A percentile compares a stretch with the other conserved stretches of the same genome.
Conservation (phyloP, 106 monocot genomes). For the Phalaenopsis aphrodite region DNA sequence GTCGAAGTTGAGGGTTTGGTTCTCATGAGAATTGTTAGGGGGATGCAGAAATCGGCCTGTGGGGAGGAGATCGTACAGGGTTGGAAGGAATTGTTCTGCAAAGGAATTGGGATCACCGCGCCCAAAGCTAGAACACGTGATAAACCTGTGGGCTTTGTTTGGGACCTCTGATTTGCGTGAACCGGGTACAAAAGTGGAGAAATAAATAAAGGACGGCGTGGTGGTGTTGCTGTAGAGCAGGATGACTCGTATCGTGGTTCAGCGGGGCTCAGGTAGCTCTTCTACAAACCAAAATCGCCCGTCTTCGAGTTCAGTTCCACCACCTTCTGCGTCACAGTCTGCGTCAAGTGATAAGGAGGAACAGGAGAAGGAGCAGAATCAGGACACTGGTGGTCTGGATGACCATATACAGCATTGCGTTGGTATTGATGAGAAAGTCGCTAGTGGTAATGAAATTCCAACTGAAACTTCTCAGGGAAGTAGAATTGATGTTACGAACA, state of each 20-base stretch:
- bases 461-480: slow-evolving; percentile 19
- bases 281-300: slow-evolving; percentile 51
- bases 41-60: slow-evolving; percentile 24
- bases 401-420: slow-evolving; percentile 18
- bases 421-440: slow-evolving; percentile 17
- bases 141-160: slow-evolving; percentile 29
- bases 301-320: slow-evolving; percentile 21
- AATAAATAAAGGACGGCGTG: background rate
- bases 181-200: background rate
- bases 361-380: slow-evolving; percentile 41
- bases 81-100: slow-evolving; percentile 27
- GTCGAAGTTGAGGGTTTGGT: slow-evolving; percentile 5
- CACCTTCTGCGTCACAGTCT: slow-evolving; percentile 26
- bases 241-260: slow-evolving; percentile 87
- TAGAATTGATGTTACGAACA: background rate
- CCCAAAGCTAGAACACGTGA: slow-evolving; percentile 56
- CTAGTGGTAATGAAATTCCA: slow-evolving; percentile 26
- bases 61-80: slow-evolving; percentile 16
- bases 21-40: slow-evolving; percentile 29
- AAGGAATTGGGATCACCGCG: slow-evolving; percentile 23
- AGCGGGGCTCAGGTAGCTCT: slow-evolving; percentile 57
- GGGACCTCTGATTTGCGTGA: slow-evolving; percentile 18
- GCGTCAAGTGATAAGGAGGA: slow-evolving; percentile 42
- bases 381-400: slow-evolving; percentile 19
- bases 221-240: slow-evolving; percentile 2